Evolutionary conservation across 208 protist genomes (phyloP).

Genomic region (Wallacemonas sp.): DNA sequence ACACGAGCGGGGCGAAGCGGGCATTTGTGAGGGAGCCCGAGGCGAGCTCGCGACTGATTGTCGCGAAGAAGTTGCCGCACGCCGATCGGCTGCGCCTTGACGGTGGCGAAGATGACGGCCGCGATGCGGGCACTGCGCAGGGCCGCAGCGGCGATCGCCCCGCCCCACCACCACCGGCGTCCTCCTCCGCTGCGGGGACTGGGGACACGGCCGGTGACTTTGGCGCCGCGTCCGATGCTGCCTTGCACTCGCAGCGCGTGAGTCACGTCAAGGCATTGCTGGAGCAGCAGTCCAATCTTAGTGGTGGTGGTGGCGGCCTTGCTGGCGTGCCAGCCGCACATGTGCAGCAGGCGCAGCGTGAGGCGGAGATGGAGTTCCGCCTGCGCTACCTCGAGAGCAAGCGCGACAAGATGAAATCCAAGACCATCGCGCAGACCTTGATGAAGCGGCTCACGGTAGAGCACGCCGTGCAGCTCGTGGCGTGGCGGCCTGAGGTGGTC

Average conservation of each 20-base stretch:
- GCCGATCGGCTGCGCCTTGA: slow-evolving; percentile 32
- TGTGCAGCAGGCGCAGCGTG: slow-evolving; percentile 31
- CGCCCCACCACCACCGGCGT: not conserved
- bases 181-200: not conserved
- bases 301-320: too few species aligned
- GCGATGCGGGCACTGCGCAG: not conserved
- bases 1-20: slow-evolving; percentile 6
- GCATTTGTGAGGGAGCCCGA: slow-evolving; percentile 9
- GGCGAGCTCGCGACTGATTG: slow-evolving; percentile 51
- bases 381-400: slow-evolving; percentile 81
- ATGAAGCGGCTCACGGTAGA: slow-evolving; percentile 69
- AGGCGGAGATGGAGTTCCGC: slow-evolving; percentile 69
- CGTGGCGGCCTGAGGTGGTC: slow-evolving; percentile 65
- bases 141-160: not conserved
- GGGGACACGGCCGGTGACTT: not conserved
- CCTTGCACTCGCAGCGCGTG: slow-evolving; percentile 67
- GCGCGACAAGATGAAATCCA: slow-evolving; percentile 73
- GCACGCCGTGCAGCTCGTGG: slow-evolving; percentile 55
- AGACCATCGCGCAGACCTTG: slow-evolving; percentile 69
- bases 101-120: not conserved
- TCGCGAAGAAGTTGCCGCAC: slow-evolving; percentile 73
- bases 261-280: slow-evolving; percentile 57
- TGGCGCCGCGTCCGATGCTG: not conserved
- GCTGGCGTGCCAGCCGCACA: slow-evolving; percentile 60
- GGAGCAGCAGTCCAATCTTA: slow-evolving; percentile 33